phyloP scores from a whole-genome alignment of 306 rosid species.

The Boehmeria nivea region DNA sequence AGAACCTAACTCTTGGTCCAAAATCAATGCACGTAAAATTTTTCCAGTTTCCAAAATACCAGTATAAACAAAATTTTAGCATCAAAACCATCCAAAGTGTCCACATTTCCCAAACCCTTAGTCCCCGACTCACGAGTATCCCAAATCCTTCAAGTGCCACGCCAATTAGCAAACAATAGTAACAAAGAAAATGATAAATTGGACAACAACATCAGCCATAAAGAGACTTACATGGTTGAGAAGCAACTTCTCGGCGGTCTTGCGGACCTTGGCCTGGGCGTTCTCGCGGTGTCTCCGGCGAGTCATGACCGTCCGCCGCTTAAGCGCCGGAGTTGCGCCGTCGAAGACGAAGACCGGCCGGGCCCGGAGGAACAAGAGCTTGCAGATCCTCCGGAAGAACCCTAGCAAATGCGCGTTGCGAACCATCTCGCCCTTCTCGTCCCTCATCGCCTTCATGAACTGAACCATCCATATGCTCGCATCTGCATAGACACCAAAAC shows the following conservation, averaged over 20 bases:
- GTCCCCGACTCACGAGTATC: too few species aligned
- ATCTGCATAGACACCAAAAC: constrained; percentile 29
- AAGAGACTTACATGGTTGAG: constrained; percentile 64
- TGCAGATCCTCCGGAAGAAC: constrained; percentile 93
- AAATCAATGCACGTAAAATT: too few species aligned
- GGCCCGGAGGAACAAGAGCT: constrained; percentile 72
- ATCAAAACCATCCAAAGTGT: too few species aligned
- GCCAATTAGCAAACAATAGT: too few species aligned
- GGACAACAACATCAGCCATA: too few species aligned
- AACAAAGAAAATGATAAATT: too few species aligned
- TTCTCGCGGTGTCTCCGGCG: constrained; percentile 86
- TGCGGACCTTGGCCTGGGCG: constrained; percentile 87
- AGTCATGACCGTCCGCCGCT: constrained; percentile 80
- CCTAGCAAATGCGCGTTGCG: constrained; percentile 88
- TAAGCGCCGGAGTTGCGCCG: constrained; percentile 85
- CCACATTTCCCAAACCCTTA: too few species aligned
- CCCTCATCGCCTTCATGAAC: constrained; percentile 94
- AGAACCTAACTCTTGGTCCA: too few species aligned
- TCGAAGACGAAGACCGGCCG: constrained; percentile 89
- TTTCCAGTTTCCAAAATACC: too few species aligned
- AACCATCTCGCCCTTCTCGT: constrained; percentile 88
- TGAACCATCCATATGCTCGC: constrained; percentile 99
- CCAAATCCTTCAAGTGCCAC: too few species aligned
- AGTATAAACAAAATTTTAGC: too few species aligned
- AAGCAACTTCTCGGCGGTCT: constrained; percentile 93